These are phyloP conservation scores for Podosphaera fusca DNA, from an alignment of 2,329 filamentous ascomycete species.

Conservation along the genomic window DNA sequence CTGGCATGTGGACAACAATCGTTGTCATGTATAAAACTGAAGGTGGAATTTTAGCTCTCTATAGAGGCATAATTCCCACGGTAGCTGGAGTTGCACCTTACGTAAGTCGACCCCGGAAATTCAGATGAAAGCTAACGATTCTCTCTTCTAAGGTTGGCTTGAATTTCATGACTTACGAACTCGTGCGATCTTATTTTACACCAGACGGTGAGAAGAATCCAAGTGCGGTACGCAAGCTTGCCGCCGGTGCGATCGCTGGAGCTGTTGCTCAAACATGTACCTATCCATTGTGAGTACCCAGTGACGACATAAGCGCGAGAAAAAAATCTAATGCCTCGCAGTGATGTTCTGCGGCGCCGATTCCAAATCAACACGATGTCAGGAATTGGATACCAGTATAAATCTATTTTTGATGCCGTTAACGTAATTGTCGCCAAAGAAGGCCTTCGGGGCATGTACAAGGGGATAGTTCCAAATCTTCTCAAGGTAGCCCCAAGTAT, in stretches of 20 bases:
- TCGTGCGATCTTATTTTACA: conserved; percentile 61
- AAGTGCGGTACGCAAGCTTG: conserved; percentile 53
- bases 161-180: conserved; percentile 98
- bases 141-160: conserved; percentile 48
- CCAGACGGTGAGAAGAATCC: conserved; percentile 74
- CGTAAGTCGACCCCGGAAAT: conserved; percentile 24
- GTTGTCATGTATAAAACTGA: conserved; percentile 71
- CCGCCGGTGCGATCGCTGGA: conserved; percentile 81
- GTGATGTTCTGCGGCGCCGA: conserved; percentile 72
- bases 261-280: conserved; percentile 94
- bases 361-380: conserved; percentile 99
- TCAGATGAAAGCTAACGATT: neutral
- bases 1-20: conserved; percentile 83
- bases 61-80: conserved; percentile 81
- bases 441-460: conserved; percentile 71
- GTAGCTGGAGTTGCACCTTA: conserved; percentile 91
- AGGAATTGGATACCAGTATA: conserved; percentile 92
- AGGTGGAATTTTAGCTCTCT: conserved; percentile 66
- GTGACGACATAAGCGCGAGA: neutral
- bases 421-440: conserved; percentile 63
- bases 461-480: conserved; percentile 84
- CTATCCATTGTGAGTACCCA: conserved; percentile 65
- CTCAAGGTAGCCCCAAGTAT: conserved; percentile 96
- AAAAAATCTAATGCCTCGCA: conserved; percentile 19
- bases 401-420: conserved; percentile 63